These are phyloP conservation scores for Hydrangea macrophylla DNA, from an alignment of 148 eudicot genomes.

Conservation along the genomic window DNA sequence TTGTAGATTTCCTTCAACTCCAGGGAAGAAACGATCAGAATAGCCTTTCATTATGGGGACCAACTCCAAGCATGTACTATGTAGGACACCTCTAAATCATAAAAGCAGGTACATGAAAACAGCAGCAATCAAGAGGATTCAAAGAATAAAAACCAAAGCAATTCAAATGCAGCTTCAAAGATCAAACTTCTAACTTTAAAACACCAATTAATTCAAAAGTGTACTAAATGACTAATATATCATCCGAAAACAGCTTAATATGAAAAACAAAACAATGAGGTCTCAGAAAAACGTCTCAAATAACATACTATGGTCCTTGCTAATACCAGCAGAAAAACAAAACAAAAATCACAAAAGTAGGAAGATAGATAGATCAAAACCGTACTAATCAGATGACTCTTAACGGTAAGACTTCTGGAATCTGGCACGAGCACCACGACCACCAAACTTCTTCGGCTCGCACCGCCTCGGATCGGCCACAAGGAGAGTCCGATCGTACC, in stretches of 20 bases:
- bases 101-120: too few relatives aligned
- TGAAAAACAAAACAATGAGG: background rate
- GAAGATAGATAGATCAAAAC: background rate
- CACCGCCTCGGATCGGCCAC: slow-evolving; percentile 53
- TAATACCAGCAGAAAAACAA: background rate
- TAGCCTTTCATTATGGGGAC: too few relatives aligned
- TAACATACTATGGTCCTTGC: background rate
- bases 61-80: too few relatives aligned
- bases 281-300: background rate
- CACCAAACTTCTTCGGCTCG: slow-evolving; percentile 62
- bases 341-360: too few relatives aligned
- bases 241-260: background rate
- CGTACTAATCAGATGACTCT: background rate
- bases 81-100: too few relatives aligned
- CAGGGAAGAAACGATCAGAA: too few relatives aligned
- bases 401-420: slow-evolving; percentile 62
- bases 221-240: background rate
- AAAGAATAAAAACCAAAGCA: background rate
- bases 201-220: background rate
- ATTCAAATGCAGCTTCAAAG: background rate
- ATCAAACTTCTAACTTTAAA: background rate
- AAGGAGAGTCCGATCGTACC: slow-evolving; percentile 48
- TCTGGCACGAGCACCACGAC: slow-evolving; percentile 58
- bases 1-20: too few relatives aligned
- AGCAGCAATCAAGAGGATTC: too few relatives aligned